Evolutionary conservation across 495 filamentous ascomycete genomes (phyloP), one percentile per base, ranked within the genome.

Genomic region (Aspergillus affinis): DNA sequence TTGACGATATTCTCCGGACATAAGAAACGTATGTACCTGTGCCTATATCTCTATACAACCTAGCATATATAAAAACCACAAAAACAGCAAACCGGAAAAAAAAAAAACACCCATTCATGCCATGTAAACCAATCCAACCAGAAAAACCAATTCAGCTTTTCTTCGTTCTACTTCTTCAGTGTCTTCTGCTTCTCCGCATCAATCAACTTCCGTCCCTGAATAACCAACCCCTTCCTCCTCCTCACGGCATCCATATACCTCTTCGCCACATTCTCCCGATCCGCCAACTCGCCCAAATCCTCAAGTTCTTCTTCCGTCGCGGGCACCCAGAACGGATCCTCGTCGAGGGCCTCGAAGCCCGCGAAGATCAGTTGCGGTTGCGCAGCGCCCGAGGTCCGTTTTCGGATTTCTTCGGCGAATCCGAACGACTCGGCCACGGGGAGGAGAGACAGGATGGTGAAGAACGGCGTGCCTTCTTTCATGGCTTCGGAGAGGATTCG

Each of bases 121-220:
- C 21, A 26, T n/a, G 23, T 26, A 49, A 54, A 21, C 49, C 36
- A 19, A 29, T 7, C 32, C 30, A 50, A 26, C 17, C 32, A 30
- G 51, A 30, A 26, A 49, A 26, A 27, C 62, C 13, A 15, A 41
- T 4, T 15, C 6, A 8, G 12, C 12, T 10, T 10, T 15, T 32
- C 55, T 18, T 12, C 18, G 6, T 18, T 36, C 62, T 83, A 98
- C 79, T 91, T 84, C 86, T 98, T 98, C 75, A 98, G 71, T 23
- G 91, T 98, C 88, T 96, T 98, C 82, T 98, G 94, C 85, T 98
- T 98, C 85, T 97, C 91, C 21, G 93, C 94, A 84, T 92, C 88
- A 65, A 97, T 90, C 71, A 91, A 78, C 80, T 88, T 90, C 65
- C 84, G 79, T 13, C 89, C 90, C 77, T 86, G 83, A 15, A 98